Percentiles rank a stretch among this genome's conserved stretches.
phyloP scores from a whole-genome alignment of 306 rosid species.

The Corylus americana region DNA sequence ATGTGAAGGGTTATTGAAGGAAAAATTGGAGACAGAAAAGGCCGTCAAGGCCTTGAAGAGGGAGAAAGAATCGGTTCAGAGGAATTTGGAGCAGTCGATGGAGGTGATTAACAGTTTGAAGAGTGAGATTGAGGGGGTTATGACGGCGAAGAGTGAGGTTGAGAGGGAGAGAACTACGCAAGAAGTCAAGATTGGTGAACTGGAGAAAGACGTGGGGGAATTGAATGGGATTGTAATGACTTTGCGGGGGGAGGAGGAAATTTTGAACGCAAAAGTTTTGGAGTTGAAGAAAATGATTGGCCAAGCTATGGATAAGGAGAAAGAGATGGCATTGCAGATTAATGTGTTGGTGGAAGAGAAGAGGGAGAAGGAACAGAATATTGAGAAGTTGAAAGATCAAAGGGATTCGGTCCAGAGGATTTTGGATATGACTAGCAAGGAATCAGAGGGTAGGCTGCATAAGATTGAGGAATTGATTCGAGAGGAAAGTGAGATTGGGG shows the following conservation, averaged over 20 bases:
- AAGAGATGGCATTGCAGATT: constrained; percentile 38
- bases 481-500: constrained; percentile 42
- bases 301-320: constrained; percentile 33
- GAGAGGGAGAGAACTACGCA: constrained; percentile 25
- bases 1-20: constrained; percentile 29
- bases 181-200: constrained; percentile 21
- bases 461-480: constrained; percentile 35
- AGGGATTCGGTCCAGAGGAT: constrained; percentile 8
- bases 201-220: constrained; percentile 42
- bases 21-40: constrained; percentile 33
- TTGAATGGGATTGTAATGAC: constrained; percentile 26
- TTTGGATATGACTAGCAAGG: constrained; percentile 31
- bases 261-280: constrained; percentile 21
- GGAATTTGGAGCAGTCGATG: constrained; percentile 30
- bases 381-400: constrained; percentile 38
- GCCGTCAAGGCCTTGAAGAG: constrained; percentile 23
- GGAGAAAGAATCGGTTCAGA: constrained; percentile 45
- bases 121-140: constrained; percentile 32
- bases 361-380: constrained; percentile 40
- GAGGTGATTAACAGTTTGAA: constrained; percentile 35
- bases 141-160: constrained; percentile 44
- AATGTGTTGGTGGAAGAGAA: constrained; percentile 33
- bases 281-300: constrained; percentile 40
- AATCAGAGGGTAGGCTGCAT: constrained; percentile 24
- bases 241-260: constrained; percentile 28